Conservation (phyloP, 805 yeast species). For the Nakazawaea wyomingensis region DNA sequence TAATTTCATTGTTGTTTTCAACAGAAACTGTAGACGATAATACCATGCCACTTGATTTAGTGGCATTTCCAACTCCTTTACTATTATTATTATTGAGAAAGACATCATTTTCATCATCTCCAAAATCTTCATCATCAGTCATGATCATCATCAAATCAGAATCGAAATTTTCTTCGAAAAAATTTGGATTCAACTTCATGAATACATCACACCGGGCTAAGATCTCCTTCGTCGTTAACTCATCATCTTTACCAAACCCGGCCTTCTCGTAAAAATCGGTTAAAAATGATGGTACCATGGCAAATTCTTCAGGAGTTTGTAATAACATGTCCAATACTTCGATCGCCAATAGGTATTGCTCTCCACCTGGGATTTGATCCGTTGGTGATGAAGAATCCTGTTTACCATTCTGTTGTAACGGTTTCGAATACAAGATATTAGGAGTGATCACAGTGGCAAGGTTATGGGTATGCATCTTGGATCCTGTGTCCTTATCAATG, state of each 20-base stretch:
- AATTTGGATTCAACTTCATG: constrained; percentile 23
- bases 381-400: constrained; percentile 15
- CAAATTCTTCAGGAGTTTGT: constrained; percentile 72
- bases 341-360: constrained; percentile 80
- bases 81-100: too few relatives aligned
- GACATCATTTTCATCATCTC: not conserved
- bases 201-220: constrained; percentile 27
- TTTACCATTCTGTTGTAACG: constrained; percentile 22
- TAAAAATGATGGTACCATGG: constrained; percentile 69
- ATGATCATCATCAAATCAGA: too few relatives aligned
- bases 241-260: constrained; percentile 29
- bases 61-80: not conserved
- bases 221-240: constrained; percentile 34
- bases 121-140: not conserved
- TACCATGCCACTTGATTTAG: too few relatives aligned
- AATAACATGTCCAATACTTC: constrained; percentile 85
- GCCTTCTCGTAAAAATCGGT: constrained; percentile 42
- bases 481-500: constrained; percentile 76
- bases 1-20: too few relatives aligned
- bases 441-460: constrained; percentile 95
- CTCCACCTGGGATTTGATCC: constrained; percentile 38
- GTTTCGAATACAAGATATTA: constrained; percentile 67
- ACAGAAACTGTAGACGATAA: too few relatives aligned
- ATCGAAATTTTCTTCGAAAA: constrained; percentile 5
- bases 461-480: constrained; percentile 95